Base-by-base conservation (phyloP, 306 rosid genomes). In the Prunus kanzakura region DNA sequence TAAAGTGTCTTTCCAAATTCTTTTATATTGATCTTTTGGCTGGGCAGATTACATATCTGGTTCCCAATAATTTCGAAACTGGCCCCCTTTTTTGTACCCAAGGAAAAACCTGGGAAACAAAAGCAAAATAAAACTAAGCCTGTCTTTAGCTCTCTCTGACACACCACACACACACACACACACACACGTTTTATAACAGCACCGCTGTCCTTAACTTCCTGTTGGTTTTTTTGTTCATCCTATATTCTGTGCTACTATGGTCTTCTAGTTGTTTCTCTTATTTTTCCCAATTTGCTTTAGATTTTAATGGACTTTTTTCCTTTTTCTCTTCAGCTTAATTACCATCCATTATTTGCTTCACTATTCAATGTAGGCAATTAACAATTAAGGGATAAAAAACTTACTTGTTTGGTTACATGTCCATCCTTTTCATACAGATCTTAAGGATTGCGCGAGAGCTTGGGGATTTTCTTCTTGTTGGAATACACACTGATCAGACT, bases 381-480 rank as follows among this genome's bases (percentile, higher is more conserved):
- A 20, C n/a, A 30, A 20, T 61, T 50, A 15, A 60, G 43, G 49
- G 25, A 18, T 43, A 47, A 54, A 50, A 47, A 29, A 64, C 41
- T 30, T 30, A 10, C 35, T 8, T 50, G 27, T 11, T n/a, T 78
- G n/a, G 50, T 14, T 64, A 46, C 27, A 14, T 67, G 25, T 60
- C 49, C 72, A 61, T 52, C 79, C 46, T 29, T 86, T 54, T 72
- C 72, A 43, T 77, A 16, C 75, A 94, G 98, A 94, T 94, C 81
- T 88, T 91, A 91, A 90, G 96, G 88, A 79, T 83, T 78, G 98
- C 98, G 19, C 84, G 96, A 79, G 87, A 72, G 73, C 91, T 87
- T 61, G 98, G 98, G 60, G 97, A 94, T 81, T 94, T 94, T 85
- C 98, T 94, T 80, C 96, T 94, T 74, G 98, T 94, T 77, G 98